Evolutionary conservation across 2,329 filamentous ascomycete genomes (phyloP).

Genomic region (Diaporthe citriasiana): DNA sequence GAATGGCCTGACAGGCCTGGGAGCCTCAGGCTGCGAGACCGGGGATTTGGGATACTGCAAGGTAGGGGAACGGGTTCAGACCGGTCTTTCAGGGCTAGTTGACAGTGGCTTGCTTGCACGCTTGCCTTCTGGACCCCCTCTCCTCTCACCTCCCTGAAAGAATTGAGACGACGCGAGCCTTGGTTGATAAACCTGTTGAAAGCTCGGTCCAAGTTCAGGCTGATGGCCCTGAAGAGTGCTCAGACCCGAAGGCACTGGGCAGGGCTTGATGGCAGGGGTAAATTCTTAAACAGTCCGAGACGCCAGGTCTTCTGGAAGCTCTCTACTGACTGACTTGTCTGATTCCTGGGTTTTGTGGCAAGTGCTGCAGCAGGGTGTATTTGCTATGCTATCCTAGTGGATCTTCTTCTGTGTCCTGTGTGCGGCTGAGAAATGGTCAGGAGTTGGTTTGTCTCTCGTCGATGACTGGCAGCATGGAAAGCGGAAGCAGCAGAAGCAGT

Average conservation of each 20-base stretch:
- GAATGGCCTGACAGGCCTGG: conserved; percentile 10
- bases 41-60: conserved; percentile 17
- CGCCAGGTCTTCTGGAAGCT: conserved; percentile 42
- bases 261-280: conserved; percentile 36
- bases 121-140: conserved; percentile 18
- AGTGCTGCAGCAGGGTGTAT: conserved; percentile 42
- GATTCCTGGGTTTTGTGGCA: conserved; percentile 39
- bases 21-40: conserved; percentile 26
- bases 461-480: conserved; percentile 20
- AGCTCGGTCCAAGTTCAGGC: conserved; percentile 23
- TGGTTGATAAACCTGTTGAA: conserved; percentile 37
- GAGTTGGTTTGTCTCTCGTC: conserved; percentile 41
- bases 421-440: conserved; percentile 41
- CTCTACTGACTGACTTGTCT: conserved; percentile 40
- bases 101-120: conserved; percentile 22
- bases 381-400: conserved; percentile 41
- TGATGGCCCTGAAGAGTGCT: conserved; percentile 35
- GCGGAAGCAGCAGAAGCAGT: conserved; percentile 7
- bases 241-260: conserved; percentile 20
- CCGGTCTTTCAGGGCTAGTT: conserved; percentile 16
- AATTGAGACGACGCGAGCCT: conserved; percentile 33
- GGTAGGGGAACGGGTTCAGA: conserved; percentile 20
- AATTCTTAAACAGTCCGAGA: conserved; percentile 42
- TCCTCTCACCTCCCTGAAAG: conserved; percentile 34
- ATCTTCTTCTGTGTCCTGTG: conserved; percentile 31